phyloP scores from a whole-genome alignment of 2,329 filamentous ascomycete genomes.

The Cladosporium halotolerans region DNA sequence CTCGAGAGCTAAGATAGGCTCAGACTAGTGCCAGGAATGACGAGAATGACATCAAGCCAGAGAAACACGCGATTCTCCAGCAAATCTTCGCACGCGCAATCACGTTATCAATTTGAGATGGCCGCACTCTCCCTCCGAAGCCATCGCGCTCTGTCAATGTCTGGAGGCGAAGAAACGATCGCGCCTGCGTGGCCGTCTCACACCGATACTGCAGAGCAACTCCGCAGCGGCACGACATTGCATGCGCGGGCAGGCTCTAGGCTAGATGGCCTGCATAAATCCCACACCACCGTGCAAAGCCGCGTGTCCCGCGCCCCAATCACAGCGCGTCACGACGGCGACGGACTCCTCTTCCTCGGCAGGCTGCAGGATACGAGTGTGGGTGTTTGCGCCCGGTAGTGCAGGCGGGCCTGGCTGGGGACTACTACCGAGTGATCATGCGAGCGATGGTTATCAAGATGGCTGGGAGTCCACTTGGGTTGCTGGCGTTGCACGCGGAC shows the following conservation, averaged over 20 bases:
- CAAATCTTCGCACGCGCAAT: constrained; percentile 2
- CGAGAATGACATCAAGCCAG: constrained; percentile 4
- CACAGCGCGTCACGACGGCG: neutral
- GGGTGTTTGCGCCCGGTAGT: neutral
- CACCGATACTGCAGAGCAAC: constrained; percentile 1
- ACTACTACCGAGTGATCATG: no score
- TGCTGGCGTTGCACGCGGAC: no score
- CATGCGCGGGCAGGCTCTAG: constrained; percentile 1
- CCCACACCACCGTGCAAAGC: neutral
- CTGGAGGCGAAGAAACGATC: no score
- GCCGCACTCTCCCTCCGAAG: no score
- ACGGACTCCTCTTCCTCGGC: neutral
- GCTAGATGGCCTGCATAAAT: neutral
- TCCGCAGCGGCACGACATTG: neutral
- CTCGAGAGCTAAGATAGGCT: neutral
- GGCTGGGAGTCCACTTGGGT: no score
- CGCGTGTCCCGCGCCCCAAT: constrained; percentile 6
- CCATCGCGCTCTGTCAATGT: no score
- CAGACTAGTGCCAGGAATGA: no score
- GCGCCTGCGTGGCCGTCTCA: neutral
- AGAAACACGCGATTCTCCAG: no score
- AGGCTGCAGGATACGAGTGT: neutral
- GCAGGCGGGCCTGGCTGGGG: neutral
- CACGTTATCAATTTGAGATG: neutral
- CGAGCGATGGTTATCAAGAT: no score